Evolutionary conservation across 345 rosid species (phyloP).

Genomic region (Ceriops tagal): DNA sequence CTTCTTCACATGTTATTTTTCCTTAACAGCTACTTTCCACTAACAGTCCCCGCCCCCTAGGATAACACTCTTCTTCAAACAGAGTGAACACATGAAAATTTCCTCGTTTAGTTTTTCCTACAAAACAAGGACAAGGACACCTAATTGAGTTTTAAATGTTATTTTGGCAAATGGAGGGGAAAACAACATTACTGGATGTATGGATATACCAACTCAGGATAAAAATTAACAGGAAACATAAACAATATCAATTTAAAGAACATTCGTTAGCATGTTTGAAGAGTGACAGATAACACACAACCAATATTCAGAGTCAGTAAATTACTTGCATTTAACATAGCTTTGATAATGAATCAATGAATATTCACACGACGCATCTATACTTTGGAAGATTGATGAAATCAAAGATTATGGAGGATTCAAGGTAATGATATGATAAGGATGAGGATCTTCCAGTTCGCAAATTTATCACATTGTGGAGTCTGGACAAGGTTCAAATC

Average conservation of each 20-base stretch:
- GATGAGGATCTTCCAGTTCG: no score
- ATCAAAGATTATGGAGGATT: no score
- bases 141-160: neutral
- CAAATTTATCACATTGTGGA: no score
- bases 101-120: constrained; percentile 1
- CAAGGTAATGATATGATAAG: no score
- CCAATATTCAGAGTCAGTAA: neutral
- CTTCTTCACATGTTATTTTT: neutral
- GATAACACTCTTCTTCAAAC: neutral
- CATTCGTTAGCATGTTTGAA: no score
- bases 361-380: neutral
- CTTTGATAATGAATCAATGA: neutral
- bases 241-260: no score
- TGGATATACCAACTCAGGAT: no score
- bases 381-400: neutral
- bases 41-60: neutral
- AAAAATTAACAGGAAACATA: no score
- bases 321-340: neutral
- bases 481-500: no score
- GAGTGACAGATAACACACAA: neutral
- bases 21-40: no score
- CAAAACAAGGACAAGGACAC: neutral
- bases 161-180: neutral
- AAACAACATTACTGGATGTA: neutral
- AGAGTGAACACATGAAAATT: neutral